Conservation (phyloP, 1,284 basidiomycete genomes). For the Takashimella koratensis region DNA sequence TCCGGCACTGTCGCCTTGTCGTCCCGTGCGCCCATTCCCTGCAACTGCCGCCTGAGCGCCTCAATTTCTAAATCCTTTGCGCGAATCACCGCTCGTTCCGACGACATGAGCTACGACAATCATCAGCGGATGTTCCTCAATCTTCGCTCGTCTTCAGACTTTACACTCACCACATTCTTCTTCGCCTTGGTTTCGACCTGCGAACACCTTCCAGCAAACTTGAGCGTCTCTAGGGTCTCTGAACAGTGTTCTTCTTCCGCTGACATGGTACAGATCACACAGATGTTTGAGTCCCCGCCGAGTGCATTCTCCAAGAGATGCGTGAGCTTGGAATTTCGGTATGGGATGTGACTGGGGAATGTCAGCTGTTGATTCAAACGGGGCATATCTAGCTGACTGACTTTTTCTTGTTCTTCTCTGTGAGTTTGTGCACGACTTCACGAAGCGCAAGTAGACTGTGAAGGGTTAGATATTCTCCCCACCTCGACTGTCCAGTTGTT, state of each 20-base stretch:
- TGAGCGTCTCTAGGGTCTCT: conserved; percentile 57
- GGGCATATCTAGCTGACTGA: conserved; percentile 8
- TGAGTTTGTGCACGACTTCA: conserved; percentile 57
- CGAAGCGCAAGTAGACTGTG: conserved; percentile 51
- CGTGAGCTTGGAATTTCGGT: conserved; percentile 56
- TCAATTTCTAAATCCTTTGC: conserved; percentile 52
- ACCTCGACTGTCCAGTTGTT: too few relatives aligned
- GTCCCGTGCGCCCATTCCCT: conserved; percentile 15
- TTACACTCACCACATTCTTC: conserved; percentile 50
- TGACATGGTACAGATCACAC: conserved; percentile 56
- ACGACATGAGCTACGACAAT: conserved; percentile 33
- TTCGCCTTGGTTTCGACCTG: conserved; percentile 57
- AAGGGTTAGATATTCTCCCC: conserved; percentile 13
- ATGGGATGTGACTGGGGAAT: conserved; percentile 52
- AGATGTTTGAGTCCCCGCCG: conserved; percentile 56
- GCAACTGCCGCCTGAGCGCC: conserved; percentile 42
- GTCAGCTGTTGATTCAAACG: neutral
- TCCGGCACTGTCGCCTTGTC: neutral
- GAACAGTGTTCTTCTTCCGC: conserved; percentile 52
- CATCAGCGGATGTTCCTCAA: neutral
- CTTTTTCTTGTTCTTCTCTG: conserved; percentile 46
- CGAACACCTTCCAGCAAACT: conserved; percentile 57
- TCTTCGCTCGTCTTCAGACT: neutral
- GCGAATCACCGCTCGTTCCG: conserved; percentile 48
- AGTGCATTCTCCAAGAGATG: conserved; percentile 56